Base-by-base conservation (phyloP, 345 rosid species). In the Toxicodendron radicans region DNA sequence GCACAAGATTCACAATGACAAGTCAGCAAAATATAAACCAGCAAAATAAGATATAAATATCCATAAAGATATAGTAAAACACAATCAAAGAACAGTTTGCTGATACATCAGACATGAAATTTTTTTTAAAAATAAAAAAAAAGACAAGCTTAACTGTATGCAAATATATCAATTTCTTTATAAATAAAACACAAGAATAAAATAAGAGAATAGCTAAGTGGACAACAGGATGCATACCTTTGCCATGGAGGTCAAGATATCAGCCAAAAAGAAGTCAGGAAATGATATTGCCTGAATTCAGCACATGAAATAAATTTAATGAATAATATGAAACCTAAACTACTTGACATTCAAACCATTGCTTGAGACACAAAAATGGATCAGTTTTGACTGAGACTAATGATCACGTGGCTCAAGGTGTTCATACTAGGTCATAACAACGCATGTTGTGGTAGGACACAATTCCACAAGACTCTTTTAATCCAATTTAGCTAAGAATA, bases 261-360 rank as follows among this genome's bases (percentile, higher is more conserved):
- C 99, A 66, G 97, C 99, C 79, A 95, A 69, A 75, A 95, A 95
- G 83, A 95, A 95, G 88, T 95, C 99, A 1, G 91, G 77, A 83
- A 95, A 92, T 7, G 97, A 74, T 73, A 95, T 91, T 58, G 94
- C 86, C 97, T 95, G 92, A 64, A 77, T 67, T 35, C 18, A 66
- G 59, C 64, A 71, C 10, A 66, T 46, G 65, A 75, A 66, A 43
- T 66, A 70, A 62, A 67, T 66, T 69, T 52, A 72, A 53, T 32
- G n/a, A 16, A 33, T 13, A 64, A 58, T 12, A 48, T 6, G 51
- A 61, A 16, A 62, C 11, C 30, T 35, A 57, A 9, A 70, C 35
- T 32, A 59, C 48, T 23, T 56, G 10, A 76, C 61, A 69, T 62
- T 52, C 32, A 69, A 62, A 63, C 38, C 41, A 64, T 38, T 32